Evolutionary conservation across 768 basidiomycete species (phyloP).

Genomic region (Boletus sensibilis): DNA sequence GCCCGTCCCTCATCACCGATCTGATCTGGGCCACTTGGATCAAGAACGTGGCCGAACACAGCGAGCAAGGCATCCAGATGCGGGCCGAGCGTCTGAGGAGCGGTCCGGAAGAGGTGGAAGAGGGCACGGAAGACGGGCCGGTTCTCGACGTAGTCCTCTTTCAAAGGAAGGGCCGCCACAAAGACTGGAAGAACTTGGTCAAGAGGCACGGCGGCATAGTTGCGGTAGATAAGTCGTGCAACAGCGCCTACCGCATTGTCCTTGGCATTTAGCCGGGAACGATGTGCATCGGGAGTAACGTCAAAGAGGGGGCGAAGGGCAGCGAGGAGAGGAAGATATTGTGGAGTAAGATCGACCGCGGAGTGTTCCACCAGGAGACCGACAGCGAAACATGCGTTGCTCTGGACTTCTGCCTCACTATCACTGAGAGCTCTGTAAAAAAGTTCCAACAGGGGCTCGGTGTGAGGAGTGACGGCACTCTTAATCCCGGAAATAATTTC

Average conservation of each 20-base stretch:
- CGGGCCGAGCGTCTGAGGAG: conserved; percentile 65
- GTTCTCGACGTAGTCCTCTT: conserved; percentile 89
- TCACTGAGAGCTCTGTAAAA: conserved; percentile 84
- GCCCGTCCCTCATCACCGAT: conserved; percentile 75
- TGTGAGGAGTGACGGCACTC: conserved; percentile 78
- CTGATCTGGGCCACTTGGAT: conserved; percentile 72
- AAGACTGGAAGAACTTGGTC: conserved; percentile 89
- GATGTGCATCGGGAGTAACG: conserved; percentile 58
- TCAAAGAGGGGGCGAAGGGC: conserved; percentile 82
- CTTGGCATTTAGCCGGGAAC: conserved; percentile 74
- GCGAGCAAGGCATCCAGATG: conserved; percentile 77
- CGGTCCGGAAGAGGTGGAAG: conserved; percentile 82
- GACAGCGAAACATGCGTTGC: conserved; percentile 93
- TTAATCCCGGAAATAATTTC: conserved; percentile 96
- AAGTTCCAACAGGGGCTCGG: conserved; percentile 76
- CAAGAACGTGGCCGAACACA: conserved; percentile 80
- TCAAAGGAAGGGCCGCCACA: conserved; percentile 77
- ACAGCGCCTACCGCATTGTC: conserved; percentile 98
- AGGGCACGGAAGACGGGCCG: conserved; percentile 84
- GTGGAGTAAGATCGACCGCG: conserved; percentile 72
- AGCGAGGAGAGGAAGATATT: conserved; percentile 75
- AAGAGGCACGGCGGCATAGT: conserved; percentile 75
- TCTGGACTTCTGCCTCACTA: conserved; percentile 87
- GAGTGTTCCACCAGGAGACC: conserved; percentile 91
- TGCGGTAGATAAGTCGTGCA: conserved; percentile 80